A percentile compares a stretch with the other conserved stretches of the same genome.
Conservation (phyloP, 805 yeast species). For the Yarrowia sp. region DNA sequence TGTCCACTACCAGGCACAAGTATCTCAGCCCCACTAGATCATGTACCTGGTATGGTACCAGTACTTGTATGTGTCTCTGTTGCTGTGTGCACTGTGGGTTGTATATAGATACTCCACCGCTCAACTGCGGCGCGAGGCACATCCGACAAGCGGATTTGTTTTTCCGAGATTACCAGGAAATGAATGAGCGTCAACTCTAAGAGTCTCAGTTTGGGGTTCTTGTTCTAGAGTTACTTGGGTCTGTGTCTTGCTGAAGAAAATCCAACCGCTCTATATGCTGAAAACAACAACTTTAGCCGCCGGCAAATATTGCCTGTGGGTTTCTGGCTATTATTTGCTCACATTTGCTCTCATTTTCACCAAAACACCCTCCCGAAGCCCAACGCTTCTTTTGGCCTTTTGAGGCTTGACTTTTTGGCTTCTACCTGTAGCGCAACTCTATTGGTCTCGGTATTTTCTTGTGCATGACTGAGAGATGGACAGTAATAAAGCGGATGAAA, state of each 20-base stretch:
- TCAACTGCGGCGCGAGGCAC: neutral
- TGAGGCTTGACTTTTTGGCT: neutral
- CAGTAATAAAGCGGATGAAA: neutral
- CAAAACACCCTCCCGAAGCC: neutral
- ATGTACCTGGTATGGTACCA: too few relatives aligned
- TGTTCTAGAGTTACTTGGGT: too few relatives aligned
- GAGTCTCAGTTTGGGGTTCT: neutral
- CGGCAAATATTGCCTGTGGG: neutral
- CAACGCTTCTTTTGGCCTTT: neutral
- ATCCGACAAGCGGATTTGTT: neutral
- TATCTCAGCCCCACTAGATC: too few relatives aligned
- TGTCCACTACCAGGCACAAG: too few relatives aligned
- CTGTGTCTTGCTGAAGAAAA: neutral
- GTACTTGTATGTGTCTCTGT: too few relatives aligned
- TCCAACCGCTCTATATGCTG: neutral
- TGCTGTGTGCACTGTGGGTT: neutral
- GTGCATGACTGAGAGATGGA: neutral
- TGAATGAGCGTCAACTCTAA: neutral
- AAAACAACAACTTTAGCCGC: neutral
- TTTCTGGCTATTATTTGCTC: neutral
- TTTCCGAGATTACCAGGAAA: neutral
- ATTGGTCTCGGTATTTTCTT: constrained; percentile 7
- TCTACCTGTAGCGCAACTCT: constrained; percentile 5
- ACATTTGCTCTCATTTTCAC: neutral
- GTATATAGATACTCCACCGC: neutral